These are phyloP conservation scores for Metschnikowia shivogae DNA, from an alignment of 805 yeast species.

Conservation along the genomic window DNA sequence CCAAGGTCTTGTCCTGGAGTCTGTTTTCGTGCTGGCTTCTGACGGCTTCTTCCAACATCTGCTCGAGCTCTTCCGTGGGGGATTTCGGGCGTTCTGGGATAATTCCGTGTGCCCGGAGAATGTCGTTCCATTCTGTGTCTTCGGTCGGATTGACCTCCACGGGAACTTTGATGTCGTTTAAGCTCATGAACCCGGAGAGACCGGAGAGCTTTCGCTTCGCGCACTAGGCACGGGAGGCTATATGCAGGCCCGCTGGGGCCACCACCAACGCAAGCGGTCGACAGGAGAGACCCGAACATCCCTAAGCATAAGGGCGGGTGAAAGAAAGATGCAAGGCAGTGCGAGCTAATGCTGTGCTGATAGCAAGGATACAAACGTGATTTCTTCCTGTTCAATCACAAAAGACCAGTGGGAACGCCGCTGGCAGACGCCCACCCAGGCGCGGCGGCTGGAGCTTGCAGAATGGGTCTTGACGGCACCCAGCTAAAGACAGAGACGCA, in stretches of 20 bases:
- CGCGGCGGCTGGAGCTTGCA: no score
- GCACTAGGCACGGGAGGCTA: not conserved
- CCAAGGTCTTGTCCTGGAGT: slow-evolving; percentile 68
- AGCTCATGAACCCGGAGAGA: slow-evolving; percentile 6
- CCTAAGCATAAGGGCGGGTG: no score
- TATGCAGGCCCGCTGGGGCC: no score
- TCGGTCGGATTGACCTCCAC: slow-evolving; percentile 92
- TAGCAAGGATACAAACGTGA: no score
- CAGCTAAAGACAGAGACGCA: not conserved
- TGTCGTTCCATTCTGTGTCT: slow-evolving; percentile 99
- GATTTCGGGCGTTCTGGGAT: slow-evolving; percentile 90
- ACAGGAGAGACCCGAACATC: no score
- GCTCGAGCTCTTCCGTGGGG: slow-evolving; percentile 82
- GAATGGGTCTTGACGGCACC: no score
- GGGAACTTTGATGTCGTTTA: slow-evolving; percentile 55
- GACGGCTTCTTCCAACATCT: slow-evolving; percentile 80
- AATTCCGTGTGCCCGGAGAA: slow-evolving; percentile 81
- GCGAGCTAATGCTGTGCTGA: no score
- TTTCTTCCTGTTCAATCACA: no score
- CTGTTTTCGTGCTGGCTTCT: slow-evolving; percentile 77
- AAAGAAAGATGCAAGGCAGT: no score
- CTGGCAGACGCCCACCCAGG: no score
- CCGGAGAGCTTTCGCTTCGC: not conserved
- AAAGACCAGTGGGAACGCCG: no score
- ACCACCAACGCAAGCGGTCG: no score